These are phyloP conservation scores for Calocybe cyanea DNA, from an alignment of 768 basidiomycete genomes.

Conservation along the genomic window DNA sequence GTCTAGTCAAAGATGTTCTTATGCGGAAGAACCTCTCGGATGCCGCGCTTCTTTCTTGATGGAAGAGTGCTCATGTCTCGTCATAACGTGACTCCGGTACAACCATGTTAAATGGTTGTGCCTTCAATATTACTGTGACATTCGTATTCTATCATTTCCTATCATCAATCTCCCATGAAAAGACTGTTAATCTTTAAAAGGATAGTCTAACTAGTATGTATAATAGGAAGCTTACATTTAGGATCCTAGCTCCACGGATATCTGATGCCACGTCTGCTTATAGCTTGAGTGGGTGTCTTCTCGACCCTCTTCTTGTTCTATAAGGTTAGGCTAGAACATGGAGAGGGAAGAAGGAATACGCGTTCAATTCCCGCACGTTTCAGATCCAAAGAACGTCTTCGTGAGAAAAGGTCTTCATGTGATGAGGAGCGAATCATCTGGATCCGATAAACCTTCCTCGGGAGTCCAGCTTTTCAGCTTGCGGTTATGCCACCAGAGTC, in stretches of 20 bases:
- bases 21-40: constrained; percentile 41
- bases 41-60: constrained; percentile 32
- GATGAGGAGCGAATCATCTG: constrained; percentile 2
- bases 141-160: not conserved
- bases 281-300: too few relatives aligned
- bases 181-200: not conserved
- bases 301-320: too few relatives aligned
- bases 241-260: constrained; percentile 3
- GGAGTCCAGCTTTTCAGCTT: constrained; percentile 36
- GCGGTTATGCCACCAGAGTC: constrained; percentile 39
- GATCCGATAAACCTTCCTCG: not conserved
- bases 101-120: not conserved
- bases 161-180: not conserved
- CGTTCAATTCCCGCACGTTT: too few relatives aligned
- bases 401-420: constrained; percentile 9
- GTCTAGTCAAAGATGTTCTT: constrained; percentile 44
- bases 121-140: not conserved
- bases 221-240: constrained; percentile 1
- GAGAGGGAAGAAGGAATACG: too few relatives aligned
- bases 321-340: too few relatives aligned
- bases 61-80: not conserved
- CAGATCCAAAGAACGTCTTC: not conserved
- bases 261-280: not conserved
- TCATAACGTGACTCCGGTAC: too few relatives aligned
- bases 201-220: not conserved